phyloP scores from a whole-genome alignment of 805 yeast species.

The Teunomyces stri region DNA sequence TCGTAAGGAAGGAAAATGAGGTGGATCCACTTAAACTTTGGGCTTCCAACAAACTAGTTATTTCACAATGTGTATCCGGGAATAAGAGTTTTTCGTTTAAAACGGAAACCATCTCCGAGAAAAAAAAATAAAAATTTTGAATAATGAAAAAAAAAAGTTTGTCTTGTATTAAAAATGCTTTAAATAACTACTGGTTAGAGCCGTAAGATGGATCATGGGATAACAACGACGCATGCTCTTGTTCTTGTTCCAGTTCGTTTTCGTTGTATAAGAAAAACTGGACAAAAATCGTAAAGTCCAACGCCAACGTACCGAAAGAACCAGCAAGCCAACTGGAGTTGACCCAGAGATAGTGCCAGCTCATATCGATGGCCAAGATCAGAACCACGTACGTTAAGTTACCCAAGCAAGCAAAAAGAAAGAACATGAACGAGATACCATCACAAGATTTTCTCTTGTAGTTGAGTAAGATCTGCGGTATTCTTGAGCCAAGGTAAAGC shows the following conservation, averaged over 20 bases:
- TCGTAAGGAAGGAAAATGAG: background rate
- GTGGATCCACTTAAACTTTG: background rate
- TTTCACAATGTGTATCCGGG: background rate
- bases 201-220: background rate
- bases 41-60: background rate
- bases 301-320: constrained; percentile 76
- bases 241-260: constrained; percentile 12
- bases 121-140: background rate
- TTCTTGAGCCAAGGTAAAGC: constrained; percentile 78
- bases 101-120: background rate
- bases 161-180: background rate
- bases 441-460: constrained; percentile 88
- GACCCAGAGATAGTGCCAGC: constrained; percentile 66
- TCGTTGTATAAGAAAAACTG: constrained; percentile 81
- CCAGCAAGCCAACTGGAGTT: constrained; percentile 95
- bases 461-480: constrained; percentile 89
- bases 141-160: background rate
- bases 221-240: constrained; percentile 8
- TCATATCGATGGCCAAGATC: constrained; percentile 71
- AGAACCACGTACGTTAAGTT: constrained; percentile 87
- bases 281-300: constrained; percentile 80
- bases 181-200: background rate
- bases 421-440: constrained; percentile 90
- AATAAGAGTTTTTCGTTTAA: background rate
- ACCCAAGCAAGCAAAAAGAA: constrained; percentile 92